Evolutionary conservation across 331 rosid genomes (phyloP), one percentile per base, ranked within the genome.

Genomic region (Acacia pycnantha): DNA sequence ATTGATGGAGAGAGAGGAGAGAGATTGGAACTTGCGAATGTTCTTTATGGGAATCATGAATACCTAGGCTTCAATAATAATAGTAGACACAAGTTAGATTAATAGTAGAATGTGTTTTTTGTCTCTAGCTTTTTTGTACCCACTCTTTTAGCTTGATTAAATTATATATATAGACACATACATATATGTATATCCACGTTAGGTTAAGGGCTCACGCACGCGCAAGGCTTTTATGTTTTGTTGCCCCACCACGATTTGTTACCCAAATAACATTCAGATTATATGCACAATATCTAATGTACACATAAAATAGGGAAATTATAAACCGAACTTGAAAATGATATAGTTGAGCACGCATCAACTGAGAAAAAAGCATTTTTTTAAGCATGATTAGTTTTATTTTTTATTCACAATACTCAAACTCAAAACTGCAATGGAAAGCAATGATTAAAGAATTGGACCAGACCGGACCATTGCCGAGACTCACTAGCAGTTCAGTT

Each of bases 201-300:
- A 76, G 82, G 89, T 86, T 85, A 87, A 84, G 79, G 79, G 41
- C 88, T 87, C 84, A 81, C 86, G 94, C 89, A 88, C 87, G 92
- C 89, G 87, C 54, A 51, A 79, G 82, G 24, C 24, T 72, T 58
- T 41, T 73, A 70, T 40, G 73, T 79, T 77, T 76, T 71, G 31
- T 22, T 84, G 87, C 79, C 87, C 84, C 51, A 77, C 71, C 75
- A 78, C 43, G 26, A 74, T 53, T 82, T 41, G 61, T 70, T 48
- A 74, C 65, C 81, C 78, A 82, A 76, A 54, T 48, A 62, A 64
- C 47, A 44, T 51, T 50, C 61, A 65, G 33, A 65, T 12, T 54
- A 35, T 56, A 41, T 41, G 70, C 68, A 53, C 53, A 66, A 64
- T 64, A 76, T 37, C 44, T 29, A 21, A 3, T 24, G 27, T 65